phyloP scores from a whole-genome alignment of 139 green algal genomes.

The Chlamydomonas asymmetrica region DNA sequence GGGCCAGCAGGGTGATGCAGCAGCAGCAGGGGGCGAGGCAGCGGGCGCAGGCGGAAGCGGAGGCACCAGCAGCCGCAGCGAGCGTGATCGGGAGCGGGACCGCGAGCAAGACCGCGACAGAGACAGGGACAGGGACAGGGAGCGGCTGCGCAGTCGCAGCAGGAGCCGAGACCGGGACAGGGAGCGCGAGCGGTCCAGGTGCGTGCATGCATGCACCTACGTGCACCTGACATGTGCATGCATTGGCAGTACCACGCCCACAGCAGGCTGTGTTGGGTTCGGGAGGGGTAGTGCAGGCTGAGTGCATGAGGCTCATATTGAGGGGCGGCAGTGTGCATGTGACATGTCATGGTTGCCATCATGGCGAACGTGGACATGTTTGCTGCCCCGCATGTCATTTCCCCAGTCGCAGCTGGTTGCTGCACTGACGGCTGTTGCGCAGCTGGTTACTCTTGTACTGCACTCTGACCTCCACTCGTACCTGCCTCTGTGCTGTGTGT shows the following conservation, averaged over 20 bases:
- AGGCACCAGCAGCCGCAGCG: background rate
- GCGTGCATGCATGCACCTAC: background rate
- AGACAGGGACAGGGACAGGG: constrained; percentile 1
- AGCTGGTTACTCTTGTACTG: background rate
- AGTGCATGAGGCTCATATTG: background rate
- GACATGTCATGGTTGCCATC: background rate
- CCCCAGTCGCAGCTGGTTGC: background rate
- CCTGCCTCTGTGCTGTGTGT: constrained; percentile 2
- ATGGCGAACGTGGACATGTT: background rate
- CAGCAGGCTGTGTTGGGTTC: background rate
- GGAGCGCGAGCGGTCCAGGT: constrained; percentile 14
- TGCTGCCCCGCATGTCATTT: background rate
- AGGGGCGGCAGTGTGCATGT: background rate
- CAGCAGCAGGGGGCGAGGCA: constrained; percentile 10
- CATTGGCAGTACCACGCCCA: background rate
- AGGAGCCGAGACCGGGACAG: constrained; percentile 28
- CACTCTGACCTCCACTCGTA: constrained; percentile 1
- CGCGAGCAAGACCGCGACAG: background rate
- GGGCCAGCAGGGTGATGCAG: constrained; percentile 16
- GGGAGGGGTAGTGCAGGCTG: background rate
- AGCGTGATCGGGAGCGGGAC: constrained; percentile 1
- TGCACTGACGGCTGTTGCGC: too few species aligned
- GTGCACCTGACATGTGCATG: background rate
- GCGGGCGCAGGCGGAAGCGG: background rate
- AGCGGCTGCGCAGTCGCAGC: constrained; percentile 10